A percentile compares a stretch with the other conserved stretches of the same genome.
These are phyloP conservation scores for Colletotrichum phormii DNA, from an alignment of 2,329 filamentous ascomycete species.

Conservation along the genomic window DNA sequence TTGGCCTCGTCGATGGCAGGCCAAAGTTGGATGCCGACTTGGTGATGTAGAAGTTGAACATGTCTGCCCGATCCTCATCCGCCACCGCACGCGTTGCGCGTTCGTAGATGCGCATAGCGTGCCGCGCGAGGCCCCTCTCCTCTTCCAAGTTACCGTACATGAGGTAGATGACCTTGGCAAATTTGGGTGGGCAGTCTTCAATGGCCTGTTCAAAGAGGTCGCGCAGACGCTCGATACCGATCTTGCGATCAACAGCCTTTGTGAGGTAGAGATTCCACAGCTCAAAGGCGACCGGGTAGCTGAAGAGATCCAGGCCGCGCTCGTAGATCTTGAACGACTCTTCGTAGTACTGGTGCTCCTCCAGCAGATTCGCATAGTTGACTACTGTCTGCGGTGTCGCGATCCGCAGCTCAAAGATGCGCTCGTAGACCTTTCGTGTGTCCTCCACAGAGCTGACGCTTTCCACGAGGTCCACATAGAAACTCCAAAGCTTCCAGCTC, in stretches of 20 bases:
- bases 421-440: constrained; percentile 93
- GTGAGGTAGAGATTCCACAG: constrained; percentile 98
- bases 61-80: constrained; percentile 93
- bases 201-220: constrained; percentile 98
- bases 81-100: constrained; percentile 93
- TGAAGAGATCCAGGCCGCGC: constrained; percentile 96
- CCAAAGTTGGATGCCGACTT: constrained; percentile 99
- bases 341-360: constrained; percentile 95
- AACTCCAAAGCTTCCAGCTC: constrained; percentile 99
- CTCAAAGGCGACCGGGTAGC: constrained; percentile 97
- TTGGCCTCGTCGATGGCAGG: constrained; percentile 90
- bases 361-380: constrained; percentile 95
- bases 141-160: constrained; percentile 99
- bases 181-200: constrained; percentile 93
- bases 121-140: constrained; percentile 90
- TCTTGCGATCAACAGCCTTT: constrained; percentile 96
- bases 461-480: constrained; percentile 98
- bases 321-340: constrained; percentile 99
- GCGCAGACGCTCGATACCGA: constrained; percentile 91
- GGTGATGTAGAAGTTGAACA: constrained; percentile 99
- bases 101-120: constrained; percentile 99
- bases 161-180: constrained; percentile 94
- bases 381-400: constrained; percentile 98
- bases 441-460: constrained; percentile 92
- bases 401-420: constrained; percentile 97